phyloP scores from a whole-genome alignment of 2,329 filamentous ascomycete genomes.

The Parafenestella ontariensis region DNA sequence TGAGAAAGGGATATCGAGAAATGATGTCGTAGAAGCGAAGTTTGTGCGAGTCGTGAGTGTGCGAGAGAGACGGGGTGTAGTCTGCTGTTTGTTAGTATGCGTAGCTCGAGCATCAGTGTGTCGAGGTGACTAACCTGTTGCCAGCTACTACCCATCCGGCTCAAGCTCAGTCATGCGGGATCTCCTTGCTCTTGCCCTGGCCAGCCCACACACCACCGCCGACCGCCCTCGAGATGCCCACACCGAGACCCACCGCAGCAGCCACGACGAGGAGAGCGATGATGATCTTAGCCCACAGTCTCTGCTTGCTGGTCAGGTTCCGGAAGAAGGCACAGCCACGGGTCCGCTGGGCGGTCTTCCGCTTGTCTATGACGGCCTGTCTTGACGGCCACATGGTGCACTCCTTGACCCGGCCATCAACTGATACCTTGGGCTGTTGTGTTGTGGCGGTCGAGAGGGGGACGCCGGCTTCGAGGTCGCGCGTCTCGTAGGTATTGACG shows the following conservation, averaged over 20 bases:
- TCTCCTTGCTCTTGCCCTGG: constrained; percentile 47
- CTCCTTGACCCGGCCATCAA: constrained; percentile 55
- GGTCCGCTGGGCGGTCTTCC: constrained; percentile 47
- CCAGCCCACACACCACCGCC: constrained; percentile 56
- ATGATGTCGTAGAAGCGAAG: constrained; percentile 20
- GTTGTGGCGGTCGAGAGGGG: constrained; percentile 49
- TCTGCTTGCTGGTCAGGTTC: constrained; percentile 52
- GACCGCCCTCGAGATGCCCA: constrained; percentile 58
- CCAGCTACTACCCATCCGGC: constrained; percentile 8
- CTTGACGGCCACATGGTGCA: constrained; percentile 61
- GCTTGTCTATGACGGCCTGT: constrained; percentile 55
- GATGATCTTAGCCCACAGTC: constrained; percentile 54
- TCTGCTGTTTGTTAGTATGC: constrained; percentile 2
- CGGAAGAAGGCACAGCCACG: constrained; percentile 52
- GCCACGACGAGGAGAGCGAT: constrained; percentile 56
- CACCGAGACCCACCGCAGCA: constrained; percentile 55
- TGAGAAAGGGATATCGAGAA: constrained; percentile 27
- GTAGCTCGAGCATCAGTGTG: neutral
- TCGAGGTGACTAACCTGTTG: constrained; percentile 6
- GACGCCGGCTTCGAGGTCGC: constrained; percentile 49
- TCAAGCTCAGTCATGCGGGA: constrained; percentile 33
- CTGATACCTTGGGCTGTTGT: constrained; percentile 48
- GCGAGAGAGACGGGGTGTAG: constrained; percentile 3
- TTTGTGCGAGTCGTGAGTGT: constrained; percentile 18
- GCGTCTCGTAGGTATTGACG: constrained; percentile 40